Conservation (phyloP, 2,329 filamentous ascomycete species). For the Diaporthe helianthi region DNA sequence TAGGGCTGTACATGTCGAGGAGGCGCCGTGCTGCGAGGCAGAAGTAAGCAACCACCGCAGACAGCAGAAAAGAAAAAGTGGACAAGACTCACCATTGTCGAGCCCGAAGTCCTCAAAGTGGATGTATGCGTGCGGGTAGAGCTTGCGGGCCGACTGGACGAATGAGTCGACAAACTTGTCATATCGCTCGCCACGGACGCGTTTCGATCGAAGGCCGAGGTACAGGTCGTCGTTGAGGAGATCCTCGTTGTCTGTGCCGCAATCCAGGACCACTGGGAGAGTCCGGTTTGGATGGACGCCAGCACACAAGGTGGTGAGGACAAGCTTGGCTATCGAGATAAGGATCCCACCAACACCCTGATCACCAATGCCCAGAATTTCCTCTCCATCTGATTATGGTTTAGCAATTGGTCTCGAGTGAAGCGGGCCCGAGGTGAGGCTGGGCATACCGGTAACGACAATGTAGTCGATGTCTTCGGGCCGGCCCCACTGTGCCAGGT, state of each 20-base stretch:
- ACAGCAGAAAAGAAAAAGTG: accelerated
- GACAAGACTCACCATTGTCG: conserved; percentile 60
- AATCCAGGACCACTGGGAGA: conserved; percentile 83
- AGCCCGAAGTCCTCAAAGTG: conserved; percentile 92
- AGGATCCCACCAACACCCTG: conserved; percentile 86
- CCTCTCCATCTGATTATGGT: conserved; percentile 56
- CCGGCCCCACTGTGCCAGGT: conserved; percentile 71
- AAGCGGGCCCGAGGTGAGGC: accelerated
- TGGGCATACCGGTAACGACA: conserved; percentile 74
- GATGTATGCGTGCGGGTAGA: conserved; percentile 81
- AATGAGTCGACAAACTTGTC: conserved; percentile 80
- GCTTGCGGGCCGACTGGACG: conserved; percentile 69
- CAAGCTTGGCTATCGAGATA: conserved; percentile 84
- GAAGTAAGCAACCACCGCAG: neutral
- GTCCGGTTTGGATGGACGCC: conserved; percentile 82
- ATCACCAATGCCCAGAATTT: conserved; percentile 89
- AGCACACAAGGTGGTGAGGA: conserved; percentile 84
- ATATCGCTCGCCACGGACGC: conserved; percentile 75
- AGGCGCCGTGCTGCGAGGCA: conserved; percentile 66
- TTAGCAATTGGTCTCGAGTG: neutral
- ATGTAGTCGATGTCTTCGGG: conserved; percentile 86
- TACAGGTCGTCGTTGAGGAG: conserved; percentile 81
- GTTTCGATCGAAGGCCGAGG: conserved; percentile 72
- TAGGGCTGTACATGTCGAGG: conserved; percentile 74
- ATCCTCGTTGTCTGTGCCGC: conserved; percentile 81